phyloP scores from a whole-genome alignment of 1,284 basidiomycete genomes.

The Apiotrichum domesticum region DNA sequence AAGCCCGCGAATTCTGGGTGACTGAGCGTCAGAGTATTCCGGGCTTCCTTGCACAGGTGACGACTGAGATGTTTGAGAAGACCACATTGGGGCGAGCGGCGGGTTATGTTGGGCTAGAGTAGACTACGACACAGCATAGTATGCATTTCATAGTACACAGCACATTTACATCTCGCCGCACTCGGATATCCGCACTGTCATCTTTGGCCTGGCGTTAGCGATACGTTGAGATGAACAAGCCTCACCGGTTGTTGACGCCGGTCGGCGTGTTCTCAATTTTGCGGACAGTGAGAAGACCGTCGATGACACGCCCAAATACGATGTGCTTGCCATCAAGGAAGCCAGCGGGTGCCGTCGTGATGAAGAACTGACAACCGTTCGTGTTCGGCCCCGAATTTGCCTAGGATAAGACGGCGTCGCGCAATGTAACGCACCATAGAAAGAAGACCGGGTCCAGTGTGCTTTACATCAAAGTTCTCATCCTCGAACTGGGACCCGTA shows the following conservation, averaged over 20 bases:
- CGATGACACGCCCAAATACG: conserved; percentile 84
- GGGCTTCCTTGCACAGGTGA: conserved; percentile 52
- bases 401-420: conserved; percentile 46
- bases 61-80: conserved; percentile 50
- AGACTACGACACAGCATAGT: background rate
- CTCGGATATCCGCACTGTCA: conserved; percentile 37
- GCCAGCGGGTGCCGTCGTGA: conserved; percentile 87
- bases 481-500: conserved; percentile 94
- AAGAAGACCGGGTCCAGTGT: conserved; percentile 71
- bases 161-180: conserved; percentile 51
- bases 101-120: conserved; percentile 41
- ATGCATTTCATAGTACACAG: background rate
- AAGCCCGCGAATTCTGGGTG: conserved; percentile 51
- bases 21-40: conserved; percentile 50
- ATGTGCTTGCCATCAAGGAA: conserved; percentile 93
- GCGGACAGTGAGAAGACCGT: conserved; percentile 80
- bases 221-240: conserved; percentile 27
- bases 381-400: conserved; percentile 89
- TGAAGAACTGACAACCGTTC: conserved; percentile 95
- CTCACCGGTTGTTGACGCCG: conserved; percentile 51
- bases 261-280: conserved; percentile 94
- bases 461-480: conserved; percentile 90
- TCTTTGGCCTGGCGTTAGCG: conserved; percentile 17
- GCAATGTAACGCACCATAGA: conserved; percentile 61
- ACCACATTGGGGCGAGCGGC: conserved; percentile 44